Evolutionary conservation across 1,139 yeast species (phyloP).

Genomic region (Taphrina betulina): DNA sequence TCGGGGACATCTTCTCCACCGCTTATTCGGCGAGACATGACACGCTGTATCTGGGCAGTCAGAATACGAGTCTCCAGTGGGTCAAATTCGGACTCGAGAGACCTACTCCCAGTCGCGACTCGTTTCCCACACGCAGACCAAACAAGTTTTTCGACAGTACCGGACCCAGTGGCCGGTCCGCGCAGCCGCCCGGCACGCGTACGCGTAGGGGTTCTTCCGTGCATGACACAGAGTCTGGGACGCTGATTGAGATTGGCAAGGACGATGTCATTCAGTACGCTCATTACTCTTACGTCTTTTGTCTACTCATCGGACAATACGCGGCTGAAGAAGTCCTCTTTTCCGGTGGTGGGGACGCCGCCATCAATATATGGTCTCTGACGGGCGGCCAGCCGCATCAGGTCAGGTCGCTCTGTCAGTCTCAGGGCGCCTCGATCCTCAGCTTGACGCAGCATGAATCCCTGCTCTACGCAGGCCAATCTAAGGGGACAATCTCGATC

Average conservation of each 20-base stretch:
- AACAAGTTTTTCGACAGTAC: slow-evolving; percentile 84
- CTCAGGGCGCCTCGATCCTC: slow-evolving; percentile 57
- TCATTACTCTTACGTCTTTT: slow-evolving; percentile 78
- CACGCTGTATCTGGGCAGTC: slow-evolving; percentile 81
- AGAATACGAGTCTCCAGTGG: slow-evolving; percentile 84
- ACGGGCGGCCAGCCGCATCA: slow-evolving; percentile 34
- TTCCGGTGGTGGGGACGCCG: slow-evolving; percentile 90
- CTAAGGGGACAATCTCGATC: slow-evolving; percentile 68
- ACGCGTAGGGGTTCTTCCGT: slow-evolving; percentile 6
- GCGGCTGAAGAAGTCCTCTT: slow-evolving; percentile 50
- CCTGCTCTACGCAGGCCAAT: slow-evolving; percentile 74
- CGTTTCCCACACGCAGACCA: slow-evolving; percentile 55
- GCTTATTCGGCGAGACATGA: slow-evolving; percentile 63
- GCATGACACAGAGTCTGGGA: slow-evolving; percentile 17
- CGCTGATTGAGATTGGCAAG: slow-evolving; percentile 65
- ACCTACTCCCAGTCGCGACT: slow-evolving; percentile 37
- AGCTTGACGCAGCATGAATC: slow-evolving; percentile 64
- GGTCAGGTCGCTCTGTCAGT: slow-evolving; percentile 54
- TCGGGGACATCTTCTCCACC: slow-evolving; percentile 88
- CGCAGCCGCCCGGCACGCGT: slow-evolving; percentile 23
- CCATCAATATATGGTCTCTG: slow-evolving; percentile 68
- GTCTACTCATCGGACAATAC: slow-evolving; percentile 37
- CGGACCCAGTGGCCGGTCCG: slow-evolving; percentile 70
- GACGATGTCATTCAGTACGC: slow-evolving; percentile 73
- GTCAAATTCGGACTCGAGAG: slow-evolving; percentile 46